Percentiles rank a stretch among this genome's conserved stretches.
Conservation (phyloP, 179 eudicot species). For the Amaranthus tricolor region DNA sequence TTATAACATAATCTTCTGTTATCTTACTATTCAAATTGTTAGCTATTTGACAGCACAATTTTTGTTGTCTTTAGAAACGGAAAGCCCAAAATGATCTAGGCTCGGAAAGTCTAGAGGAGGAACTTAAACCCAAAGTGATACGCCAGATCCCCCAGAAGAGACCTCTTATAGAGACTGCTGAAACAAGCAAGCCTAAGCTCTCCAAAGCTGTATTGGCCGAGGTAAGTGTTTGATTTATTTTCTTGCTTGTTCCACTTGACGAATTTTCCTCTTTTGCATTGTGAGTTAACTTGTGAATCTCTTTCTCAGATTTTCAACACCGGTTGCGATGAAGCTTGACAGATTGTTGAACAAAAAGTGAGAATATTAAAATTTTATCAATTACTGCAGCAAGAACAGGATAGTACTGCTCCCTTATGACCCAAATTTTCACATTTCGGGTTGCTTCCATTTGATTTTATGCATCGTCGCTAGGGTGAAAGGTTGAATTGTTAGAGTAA, state of each 20-base stretch:
- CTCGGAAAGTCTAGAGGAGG: slow-evolving; percentile 26
- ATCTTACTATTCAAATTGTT: no score
- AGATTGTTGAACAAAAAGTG: no score
- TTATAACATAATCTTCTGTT: neutral
- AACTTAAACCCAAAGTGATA: slow-evolving; percentile 37
- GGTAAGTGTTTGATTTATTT: slow-evolving; percentile 28
- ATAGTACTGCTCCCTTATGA: no score
- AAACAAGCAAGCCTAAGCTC: slow-evolving; percentile 40
- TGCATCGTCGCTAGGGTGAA: no score
- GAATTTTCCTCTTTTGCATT: neutral
- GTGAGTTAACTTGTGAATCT: no score
- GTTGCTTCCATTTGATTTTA: no score
- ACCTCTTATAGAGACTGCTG: slow-evolving; percentile 39
- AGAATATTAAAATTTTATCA: no score
- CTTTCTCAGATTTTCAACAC: slow-evolving; percentile 10
- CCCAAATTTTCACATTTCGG: no score
- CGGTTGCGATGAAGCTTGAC: neutral
- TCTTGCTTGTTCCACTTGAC: neutral
- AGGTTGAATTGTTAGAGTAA: no score
- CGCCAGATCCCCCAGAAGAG: slow-evolving; percentile 62
- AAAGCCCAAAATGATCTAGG: slow-evolving; percentile 38
- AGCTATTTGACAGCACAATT: neutral
- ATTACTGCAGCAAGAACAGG: no score
- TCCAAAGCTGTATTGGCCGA: slow-evolving; percentile 54
- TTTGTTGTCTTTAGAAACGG: slow-evolving; percentile 43